phyloP scores from a whole-genome alignment of 139 green algal species.

The Ostreobium quekettii region DNA sequence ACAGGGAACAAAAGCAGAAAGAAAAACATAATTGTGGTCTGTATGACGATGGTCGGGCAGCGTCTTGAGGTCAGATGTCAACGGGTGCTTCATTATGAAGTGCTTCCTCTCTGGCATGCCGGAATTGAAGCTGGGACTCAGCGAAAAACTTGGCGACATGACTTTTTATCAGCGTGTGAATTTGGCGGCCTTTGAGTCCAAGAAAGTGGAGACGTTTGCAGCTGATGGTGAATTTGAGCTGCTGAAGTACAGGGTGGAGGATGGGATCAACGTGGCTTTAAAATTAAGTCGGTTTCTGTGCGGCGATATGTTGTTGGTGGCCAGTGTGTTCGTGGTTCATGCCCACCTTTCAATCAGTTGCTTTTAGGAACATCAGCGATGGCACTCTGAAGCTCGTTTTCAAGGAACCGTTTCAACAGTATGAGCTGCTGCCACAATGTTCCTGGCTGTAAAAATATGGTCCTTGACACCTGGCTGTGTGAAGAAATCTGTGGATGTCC shows the following conservation, averaged over 20 bases:
- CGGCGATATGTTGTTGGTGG: no score
- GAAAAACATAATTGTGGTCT: background rate
- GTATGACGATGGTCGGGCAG: constrained; percentile 42
- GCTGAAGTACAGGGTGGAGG: constrained; percentile 64
- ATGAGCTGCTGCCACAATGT: no score
- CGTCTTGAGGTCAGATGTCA: constrained; percentile 75
- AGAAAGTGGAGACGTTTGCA: constrained; percentile 72
- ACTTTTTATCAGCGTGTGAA: constrained; percentile 95
- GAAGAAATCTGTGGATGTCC: no score
- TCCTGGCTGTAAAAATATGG: no score
- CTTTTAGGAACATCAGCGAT: no score
- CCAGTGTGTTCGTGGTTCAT: no score
- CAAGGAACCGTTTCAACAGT: no score
- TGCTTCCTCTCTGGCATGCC: constrained; percentile 89
- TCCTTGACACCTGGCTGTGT: no score
- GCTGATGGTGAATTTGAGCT: constrained; percentile 97
- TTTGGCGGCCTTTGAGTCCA: constrained; percentile 48
- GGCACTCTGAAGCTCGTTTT: no score
- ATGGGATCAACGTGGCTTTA: constrained; percentile 87
- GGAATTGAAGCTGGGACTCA: constrained; percentile 86
- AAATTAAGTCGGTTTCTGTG: no score
- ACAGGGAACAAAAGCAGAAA: constrained; percentile 1
- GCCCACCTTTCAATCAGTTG: no score
- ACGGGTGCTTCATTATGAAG: constrained; percentile 85
- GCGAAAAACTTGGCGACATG: constrained; percentile 80